phyloP scores from a whole-genome alignment of 2,329 filamentous ascomycete species.

The Fusarium falciforme region DNA sequence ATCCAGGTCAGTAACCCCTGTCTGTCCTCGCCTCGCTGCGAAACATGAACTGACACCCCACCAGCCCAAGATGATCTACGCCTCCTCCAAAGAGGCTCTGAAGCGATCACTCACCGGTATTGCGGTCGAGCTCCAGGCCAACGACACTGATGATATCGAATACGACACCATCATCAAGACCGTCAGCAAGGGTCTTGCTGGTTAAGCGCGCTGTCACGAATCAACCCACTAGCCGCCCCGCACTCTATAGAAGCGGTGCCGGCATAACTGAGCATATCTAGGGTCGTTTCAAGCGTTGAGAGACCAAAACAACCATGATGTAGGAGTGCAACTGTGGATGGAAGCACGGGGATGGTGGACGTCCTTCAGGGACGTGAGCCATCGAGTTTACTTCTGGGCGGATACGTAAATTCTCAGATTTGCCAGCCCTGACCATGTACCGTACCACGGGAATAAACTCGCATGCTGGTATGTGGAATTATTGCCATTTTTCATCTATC shows the following conservation, averaged over 20 bases:
- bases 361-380: slow-evolving; percentile 27
- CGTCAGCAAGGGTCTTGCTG: slow-evolving; percentile 71
- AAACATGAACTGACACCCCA: slow-evolving; percentile 17
- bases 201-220: slow-evolving; percentile 49
- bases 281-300: slow-evolving; percentile 42
- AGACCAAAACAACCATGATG: slow-evolving; percentile 41
- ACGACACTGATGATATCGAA: slow-evolving; percentile 86
- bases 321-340: slow-evolving; percentile 39
- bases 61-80: slow-evolving; percentile 90
- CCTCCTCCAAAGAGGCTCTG: slow-evolving; percentile 87
- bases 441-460: slow-evolving; percentile 45
- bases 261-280: slow-evolving; percentile 45
- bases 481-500: slow-evolving; percentile 32
- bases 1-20: slow-evolving; percentile 71
- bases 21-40: slow-evolving; percentile 68
- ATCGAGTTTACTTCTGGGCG: slow-evolving; percentile 40
- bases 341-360: slow-evolving; percentile 26
- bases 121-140: slow-evolving; percentile 83
- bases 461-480: slow-evolving; percentile 46
- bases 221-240: slow-evolving; percentile 18
- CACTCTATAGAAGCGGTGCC: slow-evolving; percentile 34
- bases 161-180: slow-evolving; percentile 76
- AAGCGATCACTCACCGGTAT: slow-evolving; percentile 83
- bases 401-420: slow-evolving; percentile 45
- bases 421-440: slow-evolving; percentile 46